A percentile compares a stretch with the other conserved stretches of the same genome.
Conservation (phyloP, 2,329 filamentous ascomycete genomes). For the Aspergillus versicolor region DNA sequence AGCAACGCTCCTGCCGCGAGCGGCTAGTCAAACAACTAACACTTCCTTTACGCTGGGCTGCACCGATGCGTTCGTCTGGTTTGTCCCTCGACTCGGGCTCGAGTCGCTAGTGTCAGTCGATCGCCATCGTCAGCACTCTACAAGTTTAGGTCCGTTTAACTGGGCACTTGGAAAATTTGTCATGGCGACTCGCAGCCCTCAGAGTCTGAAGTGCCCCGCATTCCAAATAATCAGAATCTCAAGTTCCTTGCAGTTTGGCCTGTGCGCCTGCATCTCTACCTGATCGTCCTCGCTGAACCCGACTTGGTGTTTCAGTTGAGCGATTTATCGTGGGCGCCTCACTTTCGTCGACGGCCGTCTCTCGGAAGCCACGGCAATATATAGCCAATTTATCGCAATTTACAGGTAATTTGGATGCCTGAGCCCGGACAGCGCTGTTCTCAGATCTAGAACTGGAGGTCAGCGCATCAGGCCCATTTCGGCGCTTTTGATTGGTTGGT, state of each 20-base stretch:
- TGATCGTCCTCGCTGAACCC: background rate
- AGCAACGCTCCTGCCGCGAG: slow-evolving; percentile 1
- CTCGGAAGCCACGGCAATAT: too few species aligned
- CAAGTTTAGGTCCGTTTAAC: background rate
- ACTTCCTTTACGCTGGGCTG: too few species aligned
- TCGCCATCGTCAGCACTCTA: background rate
- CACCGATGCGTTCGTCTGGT: too few species aligned
- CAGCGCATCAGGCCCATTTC: background rate
- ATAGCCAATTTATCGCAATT: background rate
- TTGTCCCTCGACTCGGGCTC: too few species aligned
- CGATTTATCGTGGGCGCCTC: background rate
- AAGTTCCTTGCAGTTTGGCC: background rate
- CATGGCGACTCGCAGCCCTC: background rate
- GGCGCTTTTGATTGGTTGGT: background rate
- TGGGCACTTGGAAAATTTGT: background rate
- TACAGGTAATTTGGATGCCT: background rate
- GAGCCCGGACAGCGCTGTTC: too few species aligned
- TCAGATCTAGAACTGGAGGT: background rate
- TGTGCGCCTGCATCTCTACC: background rate
- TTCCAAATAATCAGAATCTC: background rate
- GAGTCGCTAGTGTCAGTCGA: background rate
- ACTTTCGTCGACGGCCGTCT: too few species aligned
- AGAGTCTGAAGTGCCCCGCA: background rate
- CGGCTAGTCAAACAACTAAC: slow-evolving; percentile 1
- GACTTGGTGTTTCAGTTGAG: background rate